Evolutionary conservation across 495 filamentous ascomycete genomes (phyloP).

Genomic region (Aspergillus panamensis): DNA sequence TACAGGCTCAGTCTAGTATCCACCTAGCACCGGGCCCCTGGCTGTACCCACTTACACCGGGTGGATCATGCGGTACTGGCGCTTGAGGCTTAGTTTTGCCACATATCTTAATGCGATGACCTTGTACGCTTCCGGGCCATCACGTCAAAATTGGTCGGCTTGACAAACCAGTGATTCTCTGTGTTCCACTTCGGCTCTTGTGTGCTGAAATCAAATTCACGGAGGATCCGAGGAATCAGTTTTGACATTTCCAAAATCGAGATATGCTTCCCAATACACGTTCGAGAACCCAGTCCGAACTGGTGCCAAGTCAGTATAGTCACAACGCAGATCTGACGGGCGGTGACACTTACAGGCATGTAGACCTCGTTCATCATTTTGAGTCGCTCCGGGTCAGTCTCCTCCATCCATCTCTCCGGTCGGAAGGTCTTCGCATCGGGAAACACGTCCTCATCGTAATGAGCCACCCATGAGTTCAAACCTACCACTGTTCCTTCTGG

Average conservation of each 20-base stretch:
- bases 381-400: conserved; percentile 27
- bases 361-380: conserved; percentile 44
- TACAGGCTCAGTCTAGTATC: no score
- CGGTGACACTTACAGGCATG: conserved; percentile 33
- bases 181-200: conserved; percentile 35
- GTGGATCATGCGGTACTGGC: conserved; percentile 31
- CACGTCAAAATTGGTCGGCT: conserved; percentile 39
- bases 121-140: conserved; percentile 11
- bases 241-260: conserved; percentile 48
- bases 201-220: conserved; percentile 39
- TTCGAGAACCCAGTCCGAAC: conserved; percentile 47
- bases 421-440: conserved; percentile 33
- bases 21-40: no score
- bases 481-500: conserved; percentile 48
- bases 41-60: background rate
- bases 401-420: conserved; percentile 41
- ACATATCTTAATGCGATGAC: background rate
- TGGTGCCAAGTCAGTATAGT: conserved; percentile 15
- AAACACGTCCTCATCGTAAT: conserved; percentile 47
- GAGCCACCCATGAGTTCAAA: conserved; percentile 51
- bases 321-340: background rate
- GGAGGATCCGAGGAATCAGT: conserved; percentile 44
- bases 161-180: conserved; percentile 49
- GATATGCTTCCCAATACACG: conserved; percentile 49
- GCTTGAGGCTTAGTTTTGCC: conserved; percentile 23